Base-by-base conservation (phyloP, 225 moss, liverwort and hornwort species). In the Bryoerythrophyllum caledonicum region DNA sequence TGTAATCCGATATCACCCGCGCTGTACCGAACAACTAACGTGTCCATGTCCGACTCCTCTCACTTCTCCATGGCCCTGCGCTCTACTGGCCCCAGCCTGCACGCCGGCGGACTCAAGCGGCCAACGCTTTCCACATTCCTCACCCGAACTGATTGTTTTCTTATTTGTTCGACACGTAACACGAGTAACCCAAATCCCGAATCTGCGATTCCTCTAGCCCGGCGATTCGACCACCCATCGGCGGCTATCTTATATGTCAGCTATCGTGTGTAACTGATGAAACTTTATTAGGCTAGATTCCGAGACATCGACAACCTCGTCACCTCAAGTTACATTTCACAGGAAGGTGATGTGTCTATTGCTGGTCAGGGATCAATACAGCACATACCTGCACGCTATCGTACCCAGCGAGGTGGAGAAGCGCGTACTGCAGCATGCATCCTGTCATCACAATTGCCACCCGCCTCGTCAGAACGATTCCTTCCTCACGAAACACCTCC, bases 371-470 rank as follows among this genome's bases (percentile, higher is more conserved):
- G 7, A 32, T 23, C 48, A 8, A 8, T 11, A 26, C 10, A 0
- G 24, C 21, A 76, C 71, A 2, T 78, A 96, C 96, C 89, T 51
- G 16, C 20, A 92, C 92, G 54, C 90, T 89, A 38, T 93, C 94
- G 68, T 89, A 97, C 20, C 97, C 97, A 9, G 91, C 91, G 60
- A 97, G 81, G 75, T 92, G 91, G 41, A 97, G 94, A 52, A 92
- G 94, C 11, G 97, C 97, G n/a, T 97, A 97, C 85, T 97, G 97
- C 30, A 97, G 94, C 91, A 94, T 94, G 74, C 90, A 97, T 51
- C 81, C 84, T 87, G 84, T 58, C 27, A n/a, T 52, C 64, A 64
- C 23, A 38, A 58, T 58, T 30, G 13, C 59, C 76, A 76, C 23
- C 16, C 24, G 1, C 23, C 19, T 24, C 5, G 27, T 40, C 20